Percentiles rank a stretch among this genome's conserved stretches.
These are phyloP conservation scores for Nasturtium officinale DNA, from an alignment of 345 rosid genomes.

Conservation along the genomic window DNA sequence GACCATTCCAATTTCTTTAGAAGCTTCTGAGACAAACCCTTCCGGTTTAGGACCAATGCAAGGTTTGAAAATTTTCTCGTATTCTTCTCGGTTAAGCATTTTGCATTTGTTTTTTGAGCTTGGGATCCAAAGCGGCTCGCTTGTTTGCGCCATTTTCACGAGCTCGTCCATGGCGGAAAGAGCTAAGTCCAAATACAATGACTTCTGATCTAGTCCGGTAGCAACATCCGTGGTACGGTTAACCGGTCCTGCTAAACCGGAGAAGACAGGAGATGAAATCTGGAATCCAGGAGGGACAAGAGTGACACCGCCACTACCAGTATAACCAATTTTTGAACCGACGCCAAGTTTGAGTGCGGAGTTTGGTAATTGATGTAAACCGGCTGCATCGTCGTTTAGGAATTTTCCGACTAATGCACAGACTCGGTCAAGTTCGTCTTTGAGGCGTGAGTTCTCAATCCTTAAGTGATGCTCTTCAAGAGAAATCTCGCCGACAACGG, in stretches of 20 bases:
- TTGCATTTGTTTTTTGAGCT: constrained; percentile 60
- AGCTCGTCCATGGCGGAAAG: constrained; percentile 86
- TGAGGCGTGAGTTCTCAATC: constrained; percentile 80
- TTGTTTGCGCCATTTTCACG: constrained; percentile 78
- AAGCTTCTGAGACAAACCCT: constrained; percentile 79
- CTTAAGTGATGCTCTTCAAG: constrained; percentile 85
- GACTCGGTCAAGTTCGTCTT: constrained; percentile 87
- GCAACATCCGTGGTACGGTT: constrained; percentile 44
- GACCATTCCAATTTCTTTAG: constrained; percentile 80
- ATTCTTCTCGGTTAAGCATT: constrained; percentile 47
- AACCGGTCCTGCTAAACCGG: constrained; percentile 39
- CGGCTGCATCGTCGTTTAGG: constrained; percentile 48
- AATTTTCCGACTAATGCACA: constrained; percentile 85
- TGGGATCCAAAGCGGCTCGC: constrained; percentile 76
- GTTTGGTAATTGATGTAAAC: constrained; percentile 51
- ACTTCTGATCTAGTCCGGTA: constrained; percentile 55
- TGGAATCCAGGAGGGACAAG: constrained; percentile 50
- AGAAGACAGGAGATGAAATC: constrained; percentile 44
- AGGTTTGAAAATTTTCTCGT: constrained; percentile 56
- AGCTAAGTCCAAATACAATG: constrained; percentile 81
- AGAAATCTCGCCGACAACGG: constrained; percentile 75
- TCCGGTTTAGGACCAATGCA: constrained; percentile 70
- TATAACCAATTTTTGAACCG: constrained; percentile 40
- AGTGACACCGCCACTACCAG: constrained; percentile 6
- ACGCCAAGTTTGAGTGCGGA: constrained; percentile 81